phyloP scores from a whole-genome alignment of 805 yeast genomes.

The Saccharomycopsis synnaedendra region DNA sequence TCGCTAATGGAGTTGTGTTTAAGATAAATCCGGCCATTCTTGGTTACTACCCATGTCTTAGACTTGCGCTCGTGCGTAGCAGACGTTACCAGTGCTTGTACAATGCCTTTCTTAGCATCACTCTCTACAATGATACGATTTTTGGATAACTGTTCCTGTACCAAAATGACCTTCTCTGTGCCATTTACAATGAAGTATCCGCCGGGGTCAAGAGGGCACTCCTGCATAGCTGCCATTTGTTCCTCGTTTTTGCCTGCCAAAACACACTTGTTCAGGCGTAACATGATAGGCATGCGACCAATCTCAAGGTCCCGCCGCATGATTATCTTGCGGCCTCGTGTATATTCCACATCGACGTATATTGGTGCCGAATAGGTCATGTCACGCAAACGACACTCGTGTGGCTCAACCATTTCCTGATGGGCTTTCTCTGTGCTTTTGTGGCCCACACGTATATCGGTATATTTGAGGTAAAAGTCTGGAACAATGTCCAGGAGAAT shows the following conservation, averaged over 20 bases:
- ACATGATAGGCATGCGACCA: slow-evolving; percentile 98
- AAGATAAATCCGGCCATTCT: slow-evolving; percentile 77
- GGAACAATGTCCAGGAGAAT: slow-evolving; percentile 95
- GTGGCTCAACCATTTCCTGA: slow-evolving; percentile 58
- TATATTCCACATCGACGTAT: slow-evolving; percentile 93
- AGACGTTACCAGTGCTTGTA: slow-evolving; percentile 95
- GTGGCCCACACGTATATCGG: slow-evolving; percentile 87
- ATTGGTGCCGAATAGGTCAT: slow-evolving; percentile 92
- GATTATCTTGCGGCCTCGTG: slow-evolving; percentile 87
- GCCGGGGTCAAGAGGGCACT: slow-evolving; percentile 97
- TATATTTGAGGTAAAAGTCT: slow-evolving; percentile 83
- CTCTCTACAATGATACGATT: slow-evolving; percentile 97
- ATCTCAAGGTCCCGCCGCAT: slow-evolving; percentile 85
- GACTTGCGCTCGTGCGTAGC: slow-evolving; percentile 98
- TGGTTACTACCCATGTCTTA: slow-evolving; percentile 90
- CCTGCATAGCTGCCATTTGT: slow-evolving; percentile 81
- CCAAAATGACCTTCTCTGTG: slow-evolving; percentile 92
- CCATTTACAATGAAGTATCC: slow-evolving; percentile 97
- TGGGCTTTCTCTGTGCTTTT: slow-evolving; percentile 21
- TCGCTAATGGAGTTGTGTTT: slow-evolving; percentile 94
- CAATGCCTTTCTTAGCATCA: slow-evolving; percentile 86
- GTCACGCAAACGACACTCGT: slow-evolving; percentile 90
- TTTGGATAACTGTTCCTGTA: slow-evolving; percentile 93
- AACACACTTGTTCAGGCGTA: slow-evolving; percentile 85
- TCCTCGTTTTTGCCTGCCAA: slow-evolving; percentile 65